Base-by-base conservation (phyloP, 2,329 filamentous ascomycete species). In the Aaosphaeria arxii region DNA sequence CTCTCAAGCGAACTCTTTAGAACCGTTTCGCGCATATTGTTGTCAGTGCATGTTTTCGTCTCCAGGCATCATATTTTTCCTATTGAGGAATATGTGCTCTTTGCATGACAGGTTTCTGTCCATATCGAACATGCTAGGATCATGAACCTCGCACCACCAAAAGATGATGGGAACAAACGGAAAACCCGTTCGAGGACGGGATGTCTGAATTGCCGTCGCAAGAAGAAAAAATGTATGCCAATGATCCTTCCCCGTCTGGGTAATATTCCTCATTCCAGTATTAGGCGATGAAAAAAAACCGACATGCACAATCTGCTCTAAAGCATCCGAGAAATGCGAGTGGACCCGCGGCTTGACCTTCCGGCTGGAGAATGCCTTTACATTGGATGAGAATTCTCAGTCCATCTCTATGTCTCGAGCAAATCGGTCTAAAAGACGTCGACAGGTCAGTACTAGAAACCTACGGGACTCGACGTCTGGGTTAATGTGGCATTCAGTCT, bases 171-270 rank as follows among this genome's bases (percentile, higher is more conserved):
- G 17, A 24, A 24, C 17, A 24, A 24, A 24, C 17, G 17, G 17
- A 24, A 24, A 24, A 24, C 17, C 17, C 17, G 17, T 24, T 24
- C 46, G 6, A 39, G 49, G 6, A 40, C 44, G n/a, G 49, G 49
- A 28, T 56, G 56, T 40, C 35, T 48, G 6, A 58, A 57, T 39
- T 58, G 57, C 44, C 52, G 55, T 2, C 29, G 40, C 7, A 58
- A 53, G 35, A 42, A 53, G 30, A 48, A 51, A 11, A 59, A 58
- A 39, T 58, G 55, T 24, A 24, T 24, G 17, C 17, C 17, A 24
- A 24, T 24, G 17, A 24, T 24, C 17, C 17, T 24, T 24, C 17
- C 17, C 17, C 17, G 17, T 24, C 17, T 24, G 17, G 17, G 17
- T 24, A 24, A 24, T 24, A 24, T 24, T 24, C 3, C 17, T 24